phyloP scores from a whole-genome alignment of 1,284 basidiomycete genomes.

The Tylopilus orsonianus region DNA sequence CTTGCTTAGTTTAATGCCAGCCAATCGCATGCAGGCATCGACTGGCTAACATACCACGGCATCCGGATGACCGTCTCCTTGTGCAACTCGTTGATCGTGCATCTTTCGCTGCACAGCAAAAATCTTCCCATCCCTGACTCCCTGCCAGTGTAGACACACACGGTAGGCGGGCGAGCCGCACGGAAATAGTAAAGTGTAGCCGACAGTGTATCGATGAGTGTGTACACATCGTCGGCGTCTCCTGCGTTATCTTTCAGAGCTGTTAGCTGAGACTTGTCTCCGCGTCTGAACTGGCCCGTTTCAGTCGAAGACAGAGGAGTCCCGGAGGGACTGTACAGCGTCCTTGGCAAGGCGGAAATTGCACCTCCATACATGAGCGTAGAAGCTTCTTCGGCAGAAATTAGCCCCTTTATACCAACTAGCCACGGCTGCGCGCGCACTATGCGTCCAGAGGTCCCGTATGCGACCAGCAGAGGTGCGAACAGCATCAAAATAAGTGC shows the following conservation, averaged over 20 bases:
- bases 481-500: conserved; percentile 20
- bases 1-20: too few relatives aligned
- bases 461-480: conserved; percentile 18
- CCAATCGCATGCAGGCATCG: conserved; percentile 26
- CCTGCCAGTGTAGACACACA: conserved; percentile 27
- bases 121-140: conserved; percentile 28
- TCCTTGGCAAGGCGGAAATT: conserved; percentile 13
- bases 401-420: conserved; percentile 27
- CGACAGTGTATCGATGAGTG: conserved; percentile 29
- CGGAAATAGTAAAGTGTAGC: conserved; percentile 29
- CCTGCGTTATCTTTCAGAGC: not conserved
- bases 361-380: conserved; percentile 17
- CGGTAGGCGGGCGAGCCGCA: conserved; percentile 24
- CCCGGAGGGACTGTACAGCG: conserved; percentile 23
- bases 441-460: conserved; percentile 25
- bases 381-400: conserved; percentile 27
- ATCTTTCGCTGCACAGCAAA: conserved; percentile 25
- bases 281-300: conserved; percentile 16
- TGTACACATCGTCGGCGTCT: conserved; percentile 19
- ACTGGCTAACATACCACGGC: conserved; percentile 17
- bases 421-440: conserved; percentile 26
- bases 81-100: conserved; percentile 21
- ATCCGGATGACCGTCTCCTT: conserved; percentile 28
- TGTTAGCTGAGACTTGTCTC: conserved; percentile 14
- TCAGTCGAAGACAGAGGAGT: conserved; percentile 15